Evolutionary conservation across 2,329 filamentous ascomycete species (phyloP), one percentile per base, ranked within the genome.

Genomic region (Colletotrichum neosansevieriae): DNA sequence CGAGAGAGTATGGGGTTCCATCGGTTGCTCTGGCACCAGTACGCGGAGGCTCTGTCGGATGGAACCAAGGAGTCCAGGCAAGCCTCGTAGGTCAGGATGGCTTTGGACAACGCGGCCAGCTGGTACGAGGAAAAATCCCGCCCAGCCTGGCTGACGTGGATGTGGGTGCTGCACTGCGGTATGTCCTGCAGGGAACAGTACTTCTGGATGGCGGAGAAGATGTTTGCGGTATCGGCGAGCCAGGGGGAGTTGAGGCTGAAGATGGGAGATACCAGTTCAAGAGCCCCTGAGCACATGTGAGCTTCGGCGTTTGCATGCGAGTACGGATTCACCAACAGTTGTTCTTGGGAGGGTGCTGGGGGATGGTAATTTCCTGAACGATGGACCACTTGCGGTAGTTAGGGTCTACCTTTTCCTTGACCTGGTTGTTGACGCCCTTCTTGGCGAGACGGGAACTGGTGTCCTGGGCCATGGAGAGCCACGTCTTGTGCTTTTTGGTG

Each of bases 361-460:
- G 76, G 29, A 81, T 78, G 4, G 79, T 81, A 2, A 80, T 73
- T 57, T 81, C 79, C 12, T 73, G 77, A 4, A 77, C 74, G 42
- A 81, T 76, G 34, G 77, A 79, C 79, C 79, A 81, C 57, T 79
- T 75, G 45, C 70, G 58, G 70, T 81, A 81, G 47, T 76, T 75
- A 34, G 75, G 76, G 4, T 66, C 50, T 3, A 74, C 71, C 58
- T 76, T 75, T 56, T 77, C 74, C 58, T 76, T 75, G 64, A 81
- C 67, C 47, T 79, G 78, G 69, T 79, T 80, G 42, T 56, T 40
- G 24, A 81, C 74, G 1, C 77, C 77, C 11, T 75, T 77, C 40
- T 75, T 74, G 17, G 34, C 9, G 6, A 81, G 75, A 12, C 72
- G 71, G 65, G 72, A 71, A 72, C 76, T 76, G 19, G 80, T 72